Conservation (phyloP, 2,329 filamentous ascomycete genomes). For the Aspergillus novofumigatus region DNA sequence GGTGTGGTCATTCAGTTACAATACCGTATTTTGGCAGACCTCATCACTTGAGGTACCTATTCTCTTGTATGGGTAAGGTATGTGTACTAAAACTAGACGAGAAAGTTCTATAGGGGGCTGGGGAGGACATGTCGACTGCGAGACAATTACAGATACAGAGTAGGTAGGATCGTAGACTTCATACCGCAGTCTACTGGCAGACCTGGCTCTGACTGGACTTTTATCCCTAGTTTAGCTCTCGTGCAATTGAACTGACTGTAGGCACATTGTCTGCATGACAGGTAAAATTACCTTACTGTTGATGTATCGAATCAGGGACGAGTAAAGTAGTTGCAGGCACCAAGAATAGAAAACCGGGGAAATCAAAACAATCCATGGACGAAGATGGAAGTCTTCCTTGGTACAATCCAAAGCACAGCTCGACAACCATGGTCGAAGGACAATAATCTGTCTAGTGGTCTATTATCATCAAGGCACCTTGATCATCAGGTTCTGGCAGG, state of each 20-base stretch:
- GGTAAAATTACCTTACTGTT: background rate
- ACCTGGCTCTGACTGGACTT: background rate
- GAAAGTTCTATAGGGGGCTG: background rate
- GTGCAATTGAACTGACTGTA: too few species aligned
- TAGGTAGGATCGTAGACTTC: too few species aligned
- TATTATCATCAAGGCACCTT: background rate
- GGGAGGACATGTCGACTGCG: too few species aligned
- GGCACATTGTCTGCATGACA: background rate
- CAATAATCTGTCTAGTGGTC: background rate
- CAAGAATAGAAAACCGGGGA: background rate
- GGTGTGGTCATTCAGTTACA: too few species aligned
- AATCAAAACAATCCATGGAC: background rate
- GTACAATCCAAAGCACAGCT: background rate
- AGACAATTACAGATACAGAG: background rate
- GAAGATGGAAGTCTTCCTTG: background rate
- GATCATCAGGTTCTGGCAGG: background rate
- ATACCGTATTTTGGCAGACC: background rate
- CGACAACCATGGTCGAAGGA: background rate
- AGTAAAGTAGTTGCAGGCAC: background rate
- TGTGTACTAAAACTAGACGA: background rate
- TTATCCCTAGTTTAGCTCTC: too few species aligned
- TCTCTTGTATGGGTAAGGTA: background rate
- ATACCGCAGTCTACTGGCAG: background rate
- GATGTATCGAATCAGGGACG: background rate
- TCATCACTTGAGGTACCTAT: too few species aligned